Conservation (phyloP, 257 asterid genomes). For the Primulina tabacum region DNA sequence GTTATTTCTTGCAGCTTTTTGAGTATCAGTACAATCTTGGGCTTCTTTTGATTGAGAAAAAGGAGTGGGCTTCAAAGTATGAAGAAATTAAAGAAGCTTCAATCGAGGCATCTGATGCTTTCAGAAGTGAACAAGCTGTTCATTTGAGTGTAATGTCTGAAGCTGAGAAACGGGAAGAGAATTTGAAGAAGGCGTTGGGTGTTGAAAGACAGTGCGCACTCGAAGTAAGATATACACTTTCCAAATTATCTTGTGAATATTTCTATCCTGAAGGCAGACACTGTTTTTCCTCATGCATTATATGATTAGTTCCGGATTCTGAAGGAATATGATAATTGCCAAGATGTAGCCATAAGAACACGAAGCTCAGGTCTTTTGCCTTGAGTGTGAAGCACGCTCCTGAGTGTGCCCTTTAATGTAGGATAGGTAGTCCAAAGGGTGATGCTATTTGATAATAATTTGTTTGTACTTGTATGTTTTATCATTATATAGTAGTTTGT, state of each 20-base stretch:
- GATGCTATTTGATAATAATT: too few relatives aligned
- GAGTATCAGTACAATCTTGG: slow-evolving; percentile 98
- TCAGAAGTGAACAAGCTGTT: slow-evolving; percentile 67
- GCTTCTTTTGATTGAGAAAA: slow-evolving; percentile 85
- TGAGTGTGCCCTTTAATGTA: neutral
- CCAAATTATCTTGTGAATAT: neutral
- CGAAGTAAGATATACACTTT: slow-evolving; percentile 58
- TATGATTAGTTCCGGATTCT: neutral
- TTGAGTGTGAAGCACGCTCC: neutral
- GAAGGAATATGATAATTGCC: neutral
- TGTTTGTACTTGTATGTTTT: neutral
- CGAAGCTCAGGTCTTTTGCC: neutral
- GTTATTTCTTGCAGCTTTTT: slow-evolving; percentile 57
- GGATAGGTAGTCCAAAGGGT: neutral
- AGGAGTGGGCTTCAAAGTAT: slow-evolving; percentile 73
- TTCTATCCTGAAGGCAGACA: slow-evolving; percentile 1
- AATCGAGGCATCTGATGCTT: slow-evolving; percentile 52
- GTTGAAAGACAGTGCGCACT: slow-evolving; percentile 81
- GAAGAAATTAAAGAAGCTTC: slow-evolving; percentile 65
- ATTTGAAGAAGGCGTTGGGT: slow-evolving; percentile 85
- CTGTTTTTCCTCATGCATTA: neutral
- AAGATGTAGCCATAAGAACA: neutral
- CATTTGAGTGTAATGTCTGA: slow-evolving; percentile 67
- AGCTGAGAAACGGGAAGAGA: slow-evolving; percentile 88
- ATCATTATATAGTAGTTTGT: neutral